A percentile compares a stretch with the other conserved stretches of the same genome.
phyloP scores from a whole-genome alignment of 2,329 filamentous ascomycete species.

The Trichocomaceae sp. region DNA sequence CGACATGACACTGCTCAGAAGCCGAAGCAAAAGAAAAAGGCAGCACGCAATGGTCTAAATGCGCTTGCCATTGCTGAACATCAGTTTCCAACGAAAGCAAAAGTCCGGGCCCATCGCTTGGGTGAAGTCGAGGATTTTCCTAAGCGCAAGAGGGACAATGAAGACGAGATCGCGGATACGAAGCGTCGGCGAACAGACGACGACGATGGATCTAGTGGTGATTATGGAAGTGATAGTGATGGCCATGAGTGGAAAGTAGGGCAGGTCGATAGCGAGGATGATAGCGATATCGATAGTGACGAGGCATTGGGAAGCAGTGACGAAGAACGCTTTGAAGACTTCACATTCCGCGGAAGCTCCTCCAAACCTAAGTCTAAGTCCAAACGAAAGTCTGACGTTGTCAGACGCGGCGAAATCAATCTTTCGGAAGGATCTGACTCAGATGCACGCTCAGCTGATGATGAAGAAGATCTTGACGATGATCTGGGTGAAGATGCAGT shows the following conservation, averaged over 20 bases:
- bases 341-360: constrained; percentile 59
- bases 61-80: constrained; percentile 60
- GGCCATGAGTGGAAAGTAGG: constrained; percentile 82
- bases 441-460: constrained; percentile 25
- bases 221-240: constrained; percentile 75
- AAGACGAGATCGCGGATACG: constrained; percentile 35
- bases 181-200: constrained; percentile 40
- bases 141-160: constrained; percentile 38
- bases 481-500: constrained; percentile 59
- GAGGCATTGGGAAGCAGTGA: constrained; percentile 87
- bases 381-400: constrained; percentile 24
- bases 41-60: constrained; percentile 46
- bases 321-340: constrained; percentile 75
- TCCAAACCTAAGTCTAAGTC: constrained; percentile 34
- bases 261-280: constrained; percentile 58
- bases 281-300: constrained; percentile 64
- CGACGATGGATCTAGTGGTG: constrained; percentile 49
- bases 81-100: constrained; percentile 47
- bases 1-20: constrained; percentile 30
- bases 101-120: constrained; percentile 52
- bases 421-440: constrained; percentile 46
- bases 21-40: constrained; percentile 41
- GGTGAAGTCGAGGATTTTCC: constrained; percentile 50
- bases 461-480: constrained; percentile 50
- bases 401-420: constrained; percentile 37